These are phyloP conservation scores for Asterophora parasitica DNA, from an alignment of 768 basidiomycete genomes.

Conservation along the genomic window DNA sequence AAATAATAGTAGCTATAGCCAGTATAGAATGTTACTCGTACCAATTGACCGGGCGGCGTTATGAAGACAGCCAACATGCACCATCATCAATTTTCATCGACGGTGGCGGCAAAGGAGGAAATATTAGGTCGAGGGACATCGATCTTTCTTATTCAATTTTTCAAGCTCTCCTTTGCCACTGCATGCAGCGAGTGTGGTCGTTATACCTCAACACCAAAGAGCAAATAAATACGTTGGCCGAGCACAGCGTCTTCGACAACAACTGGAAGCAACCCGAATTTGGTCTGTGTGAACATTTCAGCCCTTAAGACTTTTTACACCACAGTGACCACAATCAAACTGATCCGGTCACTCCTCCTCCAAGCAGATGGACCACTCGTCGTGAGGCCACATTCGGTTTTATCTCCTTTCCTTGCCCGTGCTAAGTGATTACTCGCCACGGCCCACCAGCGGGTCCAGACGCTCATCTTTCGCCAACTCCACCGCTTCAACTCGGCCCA, in stretches of 20 bases:
- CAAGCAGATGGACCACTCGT: conserved; percentile 16
- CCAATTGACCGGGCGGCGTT: too few relatives aligned
- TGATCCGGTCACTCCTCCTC: conserved; percentile 6
- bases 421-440: conserved; percentile 3
- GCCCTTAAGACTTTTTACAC: conserved; percentile 3
- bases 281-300: conserved; percentile 9
- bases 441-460: conserved; percentile 17
- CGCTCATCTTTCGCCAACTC: conserved; percentile 19
- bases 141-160: too few relatives aligned
- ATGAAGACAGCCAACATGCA: too few relatives aligned
- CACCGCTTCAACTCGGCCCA: conserved; percentile 17
- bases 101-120: too few relatives aligned
- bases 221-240: conserved; percentile 2
- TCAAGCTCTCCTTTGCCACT: background rate
- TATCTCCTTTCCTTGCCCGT: background rate
- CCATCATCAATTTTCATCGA: too few relatives aligned
- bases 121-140: too few relatives aligned
- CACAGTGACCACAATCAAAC: background rate
- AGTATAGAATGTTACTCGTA: too few relatives aligned
- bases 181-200: conserved; percentile 13
- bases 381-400: conserved; percentile 12
- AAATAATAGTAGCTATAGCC: too few relatives aligned
- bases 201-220: conserved; percentile 2
- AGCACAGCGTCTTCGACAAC: background rate
- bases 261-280: conserved; percentile 4